Evolutionary conservation across 1,139 yeast species (phyloP).

Genomic region (Candida labiduridarum): DNA sequence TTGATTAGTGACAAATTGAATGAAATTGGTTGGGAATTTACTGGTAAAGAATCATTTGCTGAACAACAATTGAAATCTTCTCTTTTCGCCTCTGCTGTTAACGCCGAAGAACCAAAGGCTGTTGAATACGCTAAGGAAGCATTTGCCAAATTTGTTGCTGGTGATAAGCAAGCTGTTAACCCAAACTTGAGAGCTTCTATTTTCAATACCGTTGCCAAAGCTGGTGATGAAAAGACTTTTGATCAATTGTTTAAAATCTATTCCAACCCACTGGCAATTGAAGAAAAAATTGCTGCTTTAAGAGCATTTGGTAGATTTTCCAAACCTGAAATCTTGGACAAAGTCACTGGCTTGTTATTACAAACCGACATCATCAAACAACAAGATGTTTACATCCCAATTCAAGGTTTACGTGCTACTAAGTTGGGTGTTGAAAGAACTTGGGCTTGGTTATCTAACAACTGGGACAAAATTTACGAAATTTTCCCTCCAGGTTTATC

Average conservation of each 20-base stretch:
- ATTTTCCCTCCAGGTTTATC: conserved; percentile 81
- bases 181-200: conserved; percentile 79
- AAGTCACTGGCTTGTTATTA: conserved; percentile 61
- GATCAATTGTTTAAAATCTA: conserved; percentile 67
- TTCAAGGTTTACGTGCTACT: conserved; percentile 69
- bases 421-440: conserved; percentile 63
- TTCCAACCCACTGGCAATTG: conserved; percentile 64
- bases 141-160: conserved; percentile 62
- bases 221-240: conserved; percentile 65
- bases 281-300: conserved; percentile 77
- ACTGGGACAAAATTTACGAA: conserved; percentile 69
- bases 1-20: conserved; percentile 62
- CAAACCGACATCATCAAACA: conserved; percentile 70
- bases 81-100: conserved; percentile 70
- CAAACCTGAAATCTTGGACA: conserved; percentile 56
- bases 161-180: conserved; percentile 72
- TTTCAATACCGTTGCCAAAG: conserved; percentile 66
- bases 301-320: conserved; percentile 73
- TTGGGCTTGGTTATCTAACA: conserved; percentile 77
- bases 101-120: conserved; percentile 57
- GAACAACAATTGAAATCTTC: conserved; percentile 75
- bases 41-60: conserved; percentile 64
- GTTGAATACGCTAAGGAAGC: conserved; percentile 55
- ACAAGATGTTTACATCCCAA: conserved; percentile 82
- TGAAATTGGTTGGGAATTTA: conserved; percentile 70